phyloP scores from a whole-genome alignment of 1,139 yeast species.

The Geotrichum phurueaensis region DNA sequence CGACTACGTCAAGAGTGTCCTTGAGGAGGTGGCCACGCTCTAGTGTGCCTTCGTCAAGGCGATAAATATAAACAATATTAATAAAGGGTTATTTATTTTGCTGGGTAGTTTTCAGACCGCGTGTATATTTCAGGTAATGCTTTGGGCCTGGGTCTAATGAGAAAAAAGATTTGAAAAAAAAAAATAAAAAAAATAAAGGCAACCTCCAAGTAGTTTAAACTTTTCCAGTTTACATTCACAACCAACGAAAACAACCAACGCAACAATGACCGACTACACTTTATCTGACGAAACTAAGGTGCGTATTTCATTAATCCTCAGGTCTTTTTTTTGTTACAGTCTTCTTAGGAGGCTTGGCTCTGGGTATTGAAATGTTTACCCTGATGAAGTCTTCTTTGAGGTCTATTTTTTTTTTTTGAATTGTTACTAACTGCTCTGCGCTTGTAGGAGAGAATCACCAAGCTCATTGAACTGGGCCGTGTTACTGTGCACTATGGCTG shows the following conservation, averaged over 20 bases:
- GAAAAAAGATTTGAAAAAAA: not conserved
- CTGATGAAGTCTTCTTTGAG: no score
- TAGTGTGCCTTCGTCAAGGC: not conserved
- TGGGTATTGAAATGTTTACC: no score
- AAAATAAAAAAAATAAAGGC: not conserved
- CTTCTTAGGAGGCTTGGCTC: no score
- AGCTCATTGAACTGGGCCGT: constrained; percentile 75
- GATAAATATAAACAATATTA: not conserved
- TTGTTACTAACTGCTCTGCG: not conserved
- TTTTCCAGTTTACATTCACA: not conserved
- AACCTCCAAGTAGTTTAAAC: not conserved
- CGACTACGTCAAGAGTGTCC: not conserved
- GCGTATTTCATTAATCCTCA: constrained; percentile 18
- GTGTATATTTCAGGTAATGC: not conserved
- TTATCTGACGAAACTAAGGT: constrained; percentile 45
- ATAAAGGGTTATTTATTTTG: not conserved
- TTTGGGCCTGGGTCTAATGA: not conserved
- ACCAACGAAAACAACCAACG: not conserved
- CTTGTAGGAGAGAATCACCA: constrained; percentile 69
- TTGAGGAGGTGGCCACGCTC: not conserved
- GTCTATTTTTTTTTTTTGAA: constrained; percentile 19
- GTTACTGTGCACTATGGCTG: constrained; percentile 92
- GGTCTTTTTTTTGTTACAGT: not conserved
- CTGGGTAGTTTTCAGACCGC: not conserved
- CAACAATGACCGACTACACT: constrained; percentile 37